Conservation (phyloP, 1,284 basidiomycete genomes). For the Pulveroboletus sp. region DNA sequence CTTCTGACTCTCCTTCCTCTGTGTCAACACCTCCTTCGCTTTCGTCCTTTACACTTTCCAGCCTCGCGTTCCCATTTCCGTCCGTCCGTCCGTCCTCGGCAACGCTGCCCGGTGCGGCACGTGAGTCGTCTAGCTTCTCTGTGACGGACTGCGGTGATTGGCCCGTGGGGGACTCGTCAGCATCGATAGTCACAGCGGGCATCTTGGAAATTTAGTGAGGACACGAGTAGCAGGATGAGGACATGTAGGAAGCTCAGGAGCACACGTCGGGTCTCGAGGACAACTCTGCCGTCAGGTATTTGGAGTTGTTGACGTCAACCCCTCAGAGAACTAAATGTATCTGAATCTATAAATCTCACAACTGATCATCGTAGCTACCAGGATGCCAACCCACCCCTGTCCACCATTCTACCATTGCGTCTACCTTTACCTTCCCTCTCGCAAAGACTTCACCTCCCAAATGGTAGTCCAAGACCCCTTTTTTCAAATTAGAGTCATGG, state of each 20-base stretch:
- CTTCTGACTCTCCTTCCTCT: slow-evolving; percentile 7
- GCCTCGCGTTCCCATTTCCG: slow-evolving; percentile 19
- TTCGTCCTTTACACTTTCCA: slow-evolving; percentile 1
- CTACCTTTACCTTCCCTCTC: slow-evolving; percentile 27
- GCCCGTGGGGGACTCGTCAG: background rate
- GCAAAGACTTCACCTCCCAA: slow-evolving; percentile 30
- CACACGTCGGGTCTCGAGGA: background rate
- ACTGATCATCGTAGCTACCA: slow-evolving; percentile 2
- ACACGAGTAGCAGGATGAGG: background rate
- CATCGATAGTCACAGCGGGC: slow-evolving; percentile 4
- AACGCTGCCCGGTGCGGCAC: background rate
- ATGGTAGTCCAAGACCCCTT: slow-evolving; percentile 4
- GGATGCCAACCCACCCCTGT: background rate
- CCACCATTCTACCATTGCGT: background rate
- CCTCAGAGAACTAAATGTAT: too few species aligned
- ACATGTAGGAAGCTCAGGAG: slow-evolving; percentile 17
- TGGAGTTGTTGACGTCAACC: slow-evolving; percentile 21
- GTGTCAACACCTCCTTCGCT: slow-evolving; percentile 7
- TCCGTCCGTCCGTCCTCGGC: slow-evolving; percentile 13
- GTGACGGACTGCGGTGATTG: background rate
- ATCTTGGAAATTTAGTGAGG: slow-evolving; percentile 13
- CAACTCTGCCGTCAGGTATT: slow-evolving; percentile 8
- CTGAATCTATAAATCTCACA: background rate
- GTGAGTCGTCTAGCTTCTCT: slow-evolving; percentile 7
- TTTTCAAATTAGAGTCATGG: background rate